Evolutionary conservation across 257 asterid genomes (phyloP), one percentile per base, ranked within the genome.

Genomic region (Leonotis leonurus): DNA sequence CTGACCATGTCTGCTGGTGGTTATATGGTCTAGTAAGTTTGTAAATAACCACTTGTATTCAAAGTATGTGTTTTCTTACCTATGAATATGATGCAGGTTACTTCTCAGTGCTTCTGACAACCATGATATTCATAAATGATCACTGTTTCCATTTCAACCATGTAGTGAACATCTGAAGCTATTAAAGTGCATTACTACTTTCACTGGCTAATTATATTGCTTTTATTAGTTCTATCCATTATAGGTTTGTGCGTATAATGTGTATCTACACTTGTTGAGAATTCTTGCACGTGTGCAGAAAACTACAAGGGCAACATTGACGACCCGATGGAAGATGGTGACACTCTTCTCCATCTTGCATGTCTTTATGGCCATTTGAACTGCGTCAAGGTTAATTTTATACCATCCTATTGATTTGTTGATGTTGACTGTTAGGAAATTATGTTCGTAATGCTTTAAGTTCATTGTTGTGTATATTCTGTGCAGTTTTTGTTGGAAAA

Each of bases 271-370:
- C 21, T 46, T 51, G 43, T 45, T 70, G 57, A 24, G 39, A 32
- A 64, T 71, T 37, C 14, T 16, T 46, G 69, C 35, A 27, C 25
- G 13, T 59, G 13, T 75, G 51, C 84, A 87, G 96, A 78, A 56
- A 78, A 79, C 57, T 81, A 75, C 62, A 67, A 60, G 58, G 95
- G 94, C 64, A 73, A 70, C 76, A 85, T 90, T 64, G 86, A 90
- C 45, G 83, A 85, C 48, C 87, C 94, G 24, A 72, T 83, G 60
- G 97, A 85, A 80, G 97, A 90, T 52, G 96, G 97, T 32, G 97
- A 90, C 75, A 87, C 90, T n/a, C 88, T 88, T 56, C 97, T 90
- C 63, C 97, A 87, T 75, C 85, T 90, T 3, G 43, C 95, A n/a
- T 90, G 97, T 76, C 81, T 87, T 70, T 87, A 87, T 48, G 97